Percentiles rank a stretch among this genome's conserved stretches.
These are phyloP conservation scores for Euphorbia peplus DNA, from an alignment of 345 rosid species.

Conservation along the genomic window DNA sequence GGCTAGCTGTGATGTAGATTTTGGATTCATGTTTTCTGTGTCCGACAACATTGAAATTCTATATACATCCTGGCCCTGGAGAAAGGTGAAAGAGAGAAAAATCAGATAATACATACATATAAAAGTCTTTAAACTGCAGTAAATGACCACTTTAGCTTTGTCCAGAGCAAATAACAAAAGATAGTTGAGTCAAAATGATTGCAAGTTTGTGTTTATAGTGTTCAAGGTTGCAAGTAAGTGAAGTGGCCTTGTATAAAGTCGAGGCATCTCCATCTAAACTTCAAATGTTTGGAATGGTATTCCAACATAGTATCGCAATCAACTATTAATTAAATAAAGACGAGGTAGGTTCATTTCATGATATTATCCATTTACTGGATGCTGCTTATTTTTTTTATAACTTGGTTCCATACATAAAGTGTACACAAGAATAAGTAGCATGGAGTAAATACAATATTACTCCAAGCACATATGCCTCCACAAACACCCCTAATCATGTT, in stretches of 20 bases:
- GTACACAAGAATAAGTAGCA: background rate
- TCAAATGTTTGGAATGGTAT: background rate
- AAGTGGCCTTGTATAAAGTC: background rate
- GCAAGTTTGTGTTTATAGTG: background rate
- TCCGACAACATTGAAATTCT: constrained; percentile 66
- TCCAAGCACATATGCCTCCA: background rate
- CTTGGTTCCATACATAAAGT: background rate
- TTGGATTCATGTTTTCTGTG: constrained; percentile 39
- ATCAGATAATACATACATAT: background rate
- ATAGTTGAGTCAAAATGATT: background rate
- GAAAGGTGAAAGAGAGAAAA: constrained; percentile 12
- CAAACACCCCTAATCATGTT: background rate
- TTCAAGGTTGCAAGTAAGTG: background rate
- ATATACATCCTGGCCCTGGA: constrained; percentile 59
- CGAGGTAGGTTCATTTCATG: too few species aligned
- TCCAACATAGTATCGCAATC: background rate
- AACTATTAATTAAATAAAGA: too few species aligned
- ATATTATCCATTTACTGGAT: background rate
- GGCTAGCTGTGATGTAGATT: constrained; percentile 43
- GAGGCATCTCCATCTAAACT: background rate
- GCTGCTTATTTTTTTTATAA: too few species aligned
- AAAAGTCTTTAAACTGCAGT: background rate
- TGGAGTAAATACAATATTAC: background rate
- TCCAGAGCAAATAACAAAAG: background rate
- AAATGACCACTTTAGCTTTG: background rate